Conservation (phyloP, 176 grass and related monocot genomes). For the Oropetium thomaeum region DNA sequence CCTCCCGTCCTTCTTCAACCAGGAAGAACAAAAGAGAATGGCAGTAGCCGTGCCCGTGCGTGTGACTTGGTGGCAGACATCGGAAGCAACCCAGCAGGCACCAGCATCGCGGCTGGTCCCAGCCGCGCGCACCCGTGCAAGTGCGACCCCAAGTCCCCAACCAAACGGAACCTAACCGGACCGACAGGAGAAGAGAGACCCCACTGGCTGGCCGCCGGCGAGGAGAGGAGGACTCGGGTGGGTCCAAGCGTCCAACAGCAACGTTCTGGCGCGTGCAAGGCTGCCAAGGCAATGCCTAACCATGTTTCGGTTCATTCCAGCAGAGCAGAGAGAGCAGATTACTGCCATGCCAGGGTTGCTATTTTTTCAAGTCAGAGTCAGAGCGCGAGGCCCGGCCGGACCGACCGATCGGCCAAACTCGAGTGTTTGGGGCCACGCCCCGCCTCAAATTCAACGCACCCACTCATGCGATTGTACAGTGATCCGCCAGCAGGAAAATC, state of each 20-base stretch:
- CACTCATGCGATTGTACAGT: background rate
- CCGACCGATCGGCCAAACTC: background rate
- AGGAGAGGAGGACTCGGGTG: slow-evolving; percentile 5
- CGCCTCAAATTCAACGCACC: background rate
- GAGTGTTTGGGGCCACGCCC: too few relatives aligned
- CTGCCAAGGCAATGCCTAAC: background rate
- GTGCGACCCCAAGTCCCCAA: too few relatives aligned
- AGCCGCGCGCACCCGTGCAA: background rate
- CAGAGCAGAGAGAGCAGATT: too few relatives aligned
- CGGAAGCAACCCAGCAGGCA: background rate
- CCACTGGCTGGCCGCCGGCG: background rate
- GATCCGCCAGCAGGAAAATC: background rate
- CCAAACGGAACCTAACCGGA: background rate
- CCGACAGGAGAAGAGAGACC: background rate
- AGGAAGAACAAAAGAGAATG: too few relatives aligned
- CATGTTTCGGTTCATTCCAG: background rate
- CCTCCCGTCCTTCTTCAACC: too few relatives aligned
- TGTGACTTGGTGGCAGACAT: background rate
- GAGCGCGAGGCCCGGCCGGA: background rate
- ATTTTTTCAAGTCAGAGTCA: background rate
- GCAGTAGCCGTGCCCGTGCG: too few relatives aligned
- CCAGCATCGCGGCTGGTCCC: background rate
- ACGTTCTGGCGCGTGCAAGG: background rate
- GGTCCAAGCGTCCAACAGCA: slow-evolving; percentile 8
- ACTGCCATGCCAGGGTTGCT: too few relatives aligned